A percentile compares a stretch with the other conserved stretches of the same genome.
Conservation (phyloP, 2,329 filamentous ascomycete species). For the Thermochaetoides dissita region DNA sequence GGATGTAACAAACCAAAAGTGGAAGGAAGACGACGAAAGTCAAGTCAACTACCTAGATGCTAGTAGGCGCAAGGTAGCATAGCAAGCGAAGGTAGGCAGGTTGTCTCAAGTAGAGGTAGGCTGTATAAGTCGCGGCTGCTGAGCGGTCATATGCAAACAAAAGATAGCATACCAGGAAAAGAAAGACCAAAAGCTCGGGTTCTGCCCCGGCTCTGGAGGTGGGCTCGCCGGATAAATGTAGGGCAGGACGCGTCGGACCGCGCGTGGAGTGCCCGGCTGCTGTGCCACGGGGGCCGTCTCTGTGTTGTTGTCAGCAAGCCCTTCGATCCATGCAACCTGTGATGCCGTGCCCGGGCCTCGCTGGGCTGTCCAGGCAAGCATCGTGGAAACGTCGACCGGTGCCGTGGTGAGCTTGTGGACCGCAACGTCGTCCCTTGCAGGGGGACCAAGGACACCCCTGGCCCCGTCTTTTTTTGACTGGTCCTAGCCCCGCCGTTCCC, state of each 20-base stretch:
- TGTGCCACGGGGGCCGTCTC: neutral
- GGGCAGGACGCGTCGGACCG: constrained; percentile 8
- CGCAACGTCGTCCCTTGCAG: no score
- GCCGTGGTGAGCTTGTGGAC: no score
- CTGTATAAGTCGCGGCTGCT: neutral
- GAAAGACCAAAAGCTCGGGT: constrained; percentile 8
- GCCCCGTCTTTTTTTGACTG: no score
- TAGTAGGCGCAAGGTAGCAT: neutral
- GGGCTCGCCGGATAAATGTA: constrained; percentile 14
- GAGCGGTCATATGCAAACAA: constrained; percentile 1
- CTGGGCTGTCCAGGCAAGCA: no score
- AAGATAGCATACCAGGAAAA: neutral
- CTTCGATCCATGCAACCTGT: no score
- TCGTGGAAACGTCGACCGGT: no score
- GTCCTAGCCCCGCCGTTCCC: no score
- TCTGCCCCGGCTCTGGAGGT: constrained; percentile 4
- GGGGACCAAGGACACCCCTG: no score
- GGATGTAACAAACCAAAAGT: no score
- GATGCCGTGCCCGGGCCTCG: no score
- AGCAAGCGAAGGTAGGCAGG: neutral
- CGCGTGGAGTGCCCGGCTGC: constrained; percentile 5
- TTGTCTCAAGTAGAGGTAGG: neutral
- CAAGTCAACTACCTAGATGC: no score
- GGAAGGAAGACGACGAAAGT: no score
- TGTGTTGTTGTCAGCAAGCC: constrained; percentile 6